These are phyloP conservation scores for Pseudogymnoascus sp. DNA, from an alignment of 2,329 filamentous ascomycete species.

Conservation along the genomic window DNA sequence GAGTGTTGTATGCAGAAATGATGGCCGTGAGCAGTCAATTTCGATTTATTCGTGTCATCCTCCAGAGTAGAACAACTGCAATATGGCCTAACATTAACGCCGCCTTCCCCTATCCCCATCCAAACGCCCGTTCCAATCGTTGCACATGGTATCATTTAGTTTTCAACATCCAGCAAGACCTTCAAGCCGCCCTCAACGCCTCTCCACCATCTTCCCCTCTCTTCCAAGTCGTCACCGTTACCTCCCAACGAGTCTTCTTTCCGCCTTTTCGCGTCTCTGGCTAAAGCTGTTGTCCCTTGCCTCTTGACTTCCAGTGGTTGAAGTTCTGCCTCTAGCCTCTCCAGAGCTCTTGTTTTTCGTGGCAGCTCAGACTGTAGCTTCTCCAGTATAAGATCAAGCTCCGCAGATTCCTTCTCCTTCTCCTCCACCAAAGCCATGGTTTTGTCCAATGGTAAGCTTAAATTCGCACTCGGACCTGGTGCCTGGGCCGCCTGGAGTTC, in stretches of 20 bases:
- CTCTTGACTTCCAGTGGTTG: constrained; percentile 60
- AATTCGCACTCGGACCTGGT: constrained; percentile 36
- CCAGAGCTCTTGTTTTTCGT: constrained; percentile 58
- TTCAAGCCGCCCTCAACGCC: constrained; percentile 58
- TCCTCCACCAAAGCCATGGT: constrained; percentile 47
- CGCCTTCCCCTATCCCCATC: neutral
- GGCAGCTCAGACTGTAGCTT: constrained; percentile 54
- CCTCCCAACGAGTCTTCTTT: constrained; percentile 60
- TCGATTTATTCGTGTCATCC: neutral
- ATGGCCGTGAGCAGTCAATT: neutral
- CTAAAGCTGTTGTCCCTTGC: constrained; percentile 56
- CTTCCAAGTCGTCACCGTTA: constrained; percentile 65
- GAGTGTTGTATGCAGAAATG: neutral
- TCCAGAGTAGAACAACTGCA: neutral
- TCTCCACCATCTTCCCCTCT: constrained; percentile 66
- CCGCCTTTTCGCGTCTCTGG: constrained; percentile 61
- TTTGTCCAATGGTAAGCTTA: constrained; percentile 51
- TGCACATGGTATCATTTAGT: constrained; percentile 20
- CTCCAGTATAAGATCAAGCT: constrained; percentile 57
- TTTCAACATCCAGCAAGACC: constrained; percentile 53
- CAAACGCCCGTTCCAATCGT: constrained; percentile 7
- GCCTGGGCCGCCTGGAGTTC: constrained; percentile 38
- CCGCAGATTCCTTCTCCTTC: constrained; percentile 43
- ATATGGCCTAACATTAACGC: neutral
- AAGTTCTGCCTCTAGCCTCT: constrained; percentile 60